phyloP scores from a whole-genome alignment of 345 rosid genomes.

The Brassica cretica region DNA sequence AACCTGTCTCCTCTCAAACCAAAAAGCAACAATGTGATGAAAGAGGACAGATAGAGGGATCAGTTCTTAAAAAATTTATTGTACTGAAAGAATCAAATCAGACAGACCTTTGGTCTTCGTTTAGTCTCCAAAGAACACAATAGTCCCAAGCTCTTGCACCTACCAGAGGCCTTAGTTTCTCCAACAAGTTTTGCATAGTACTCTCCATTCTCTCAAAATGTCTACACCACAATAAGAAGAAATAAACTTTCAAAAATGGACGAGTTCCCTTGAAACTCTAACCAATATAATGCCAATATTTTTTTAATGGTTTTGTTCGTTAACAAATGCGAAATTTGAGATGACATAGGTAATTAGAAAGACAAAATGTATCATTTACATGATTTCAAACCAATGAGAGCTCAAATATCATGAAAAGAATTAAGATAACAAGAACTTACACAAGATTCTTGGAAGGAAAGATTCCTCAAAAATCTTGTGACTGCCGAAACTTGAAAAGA shows the following conservation, averaged over 20 bases:
- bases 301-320: not conserved
- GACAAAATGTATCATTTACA: conserved; percentile 27
- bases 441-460: conserved; percentile 35
- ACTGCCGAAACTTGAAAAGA: conserved; percentile 32
- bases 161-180: conserved; percentile 67
- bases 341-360: conserved; percentile 17
- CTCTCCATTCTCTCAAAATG: conserved; percentile 40
- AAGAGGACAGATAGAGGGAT: not conserved
- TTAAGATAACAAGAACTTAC: conserved; percentile 32
- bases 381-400: conserved; percentile 16
- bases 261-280: not conserved
- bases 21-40: conserved; percentile 16
- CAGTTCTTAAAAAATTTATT: not conserved
- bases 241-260: not conserved
- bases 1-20: conserved; percentile 35
- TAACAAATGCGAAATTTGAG: not conserved
- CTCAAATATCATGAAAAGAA: conserved; percentile 21
- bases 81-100: not conserved
- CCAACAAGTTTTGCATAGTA: conserved; percentile 55
- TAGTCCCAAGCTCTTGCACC: conserved; percentile 77
- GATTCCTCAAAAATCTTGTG: conserved; percentile 29
- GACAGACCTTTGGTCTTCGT: conserved; percentile 85
- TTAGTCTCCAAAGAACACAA: conserved; percentile 78
- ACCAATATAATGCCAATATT: not conserved
- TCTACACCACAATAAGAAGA: conserved; percentile 11